phyloP scores from a whole-genome alignment of 176 grass and related monocot genomes.

The Ananas comosus region DNA sequence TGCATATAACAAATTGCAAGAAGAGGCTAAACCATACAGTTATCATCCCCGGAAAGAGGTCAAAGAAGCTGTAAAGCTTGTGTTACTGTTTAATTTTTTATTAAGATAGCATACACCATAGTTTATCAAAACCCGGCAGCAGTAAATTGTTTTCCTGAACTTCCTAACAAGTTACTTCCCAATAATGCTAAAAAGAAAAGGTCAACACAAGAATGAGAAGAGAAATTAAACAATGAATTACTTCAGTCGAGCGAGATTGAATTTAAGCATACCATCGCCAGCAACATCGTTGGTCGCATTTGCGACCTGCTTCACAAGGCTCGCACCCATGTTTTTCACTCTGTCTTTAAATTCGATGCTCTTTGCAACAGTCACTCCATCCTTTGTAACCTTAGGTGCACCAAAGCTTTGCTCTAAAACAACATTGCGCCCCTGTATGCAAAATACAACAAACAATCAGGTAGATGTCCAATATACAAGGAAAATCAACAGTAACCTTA shows the following conservation, averaged over 20 bases:
- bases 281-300: slow-evolving; percentile 94
- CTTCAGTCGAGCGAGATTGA: neutral
- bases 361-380: slow-evolving; percentile 95
- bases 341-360: slow-evolving; percentile 94
- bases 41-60: too few species aligned
- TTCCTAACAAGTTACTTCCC: neutral
- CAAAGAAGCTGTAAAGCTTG: too few species aligned
- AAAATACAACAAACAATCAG: slow-evolving; percentile 11
- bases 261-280: slow-evolving; percentile 64
- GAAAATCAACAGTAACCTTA: neutral
- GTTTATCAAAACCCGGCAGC: too few species aligned
- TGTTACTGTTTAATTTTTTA: too few species aligned
- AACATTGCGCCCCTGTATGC: slow-evolving; percentile 66
- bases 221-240: neutral
- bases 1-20: too few species aligned
- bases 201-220: neutral
- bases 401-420: slow-evolving; percentile 95
- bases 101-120: too few species aligned
- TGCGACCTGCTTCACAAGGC: slow-evolving; percentile 96
- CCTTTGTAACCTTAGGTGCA: slow-evolving; percentile 97
- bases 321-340: slow-evolving; percentile 88
- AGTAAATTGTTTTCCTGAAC: neutral
- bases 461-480: neutral
- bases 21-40: too few species aligned
- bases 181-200: neutral